Evolutionary conservation across 2,329 filamentous ascomycete genomes (phyloP).

Genomic region (Escovopsis sp.): DNA sequence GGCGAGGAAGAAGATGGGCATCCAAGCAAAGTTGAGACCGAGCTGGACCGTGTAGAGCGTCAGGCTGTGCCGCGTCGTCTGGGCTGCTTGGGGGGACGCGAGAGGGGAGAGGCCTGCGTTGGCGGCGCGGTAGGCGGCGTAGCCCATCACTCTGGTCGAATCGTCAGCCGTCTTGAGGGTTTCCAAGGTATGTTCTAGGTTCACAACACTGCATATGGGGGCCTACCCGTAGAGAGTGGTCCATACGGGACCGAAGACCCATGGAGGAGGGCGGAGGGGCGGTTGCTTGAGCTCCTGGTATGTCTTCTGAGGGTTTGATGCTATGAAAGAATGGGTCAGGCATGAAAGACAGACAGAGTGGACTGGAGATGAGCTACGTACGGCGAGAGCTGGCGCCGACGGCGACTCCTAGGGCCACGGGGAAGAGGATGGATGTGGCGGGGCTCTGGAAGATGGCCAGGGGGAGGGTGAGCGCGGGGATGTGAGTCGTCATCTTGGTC

Average conservation of each 20-base stretch:
- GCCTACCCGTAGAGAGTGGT: slow-evolving; percentile 45
- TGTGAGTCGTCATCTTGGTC: slow-evolving; percentile 58
- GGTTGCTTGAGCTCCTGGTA: slow-evolving; percentile 57
- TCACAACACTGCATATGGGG: too few relatives aligned
- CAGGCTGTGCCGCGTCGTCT: slow-evolving; percentile 50
- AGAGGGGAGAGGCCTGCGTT: slow-evolving; percentile 44
- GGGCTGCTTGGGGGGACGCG: slow-evolving; percentile 36
- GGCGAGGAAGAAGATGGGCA: slow-evolving; percentile 79
- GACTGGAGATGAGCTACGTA: slow-evolving; percentile 23
- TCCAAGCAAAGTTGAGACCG: slow-evolving; percentile 75
- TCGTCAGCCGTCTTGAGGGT: background rate
- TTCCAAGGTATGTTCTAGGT: slow-evolving; percentile 3
- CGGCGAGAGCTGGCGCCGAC: slow-evolving; percentile 55
- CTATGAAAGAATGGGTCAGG: slow-evolving; percentile 17
- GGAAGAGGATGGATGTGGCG: slow-evolving; percentile 60
- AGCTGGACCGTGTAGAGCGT: slow-evolving; percentile 80
- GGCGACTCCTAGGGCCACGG: slow-evolving; percentile 56
- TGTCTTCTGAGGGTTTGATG: slow-evolving; percentile 41
- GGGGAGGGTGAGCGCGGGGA: slow-evolving; percentile 65
- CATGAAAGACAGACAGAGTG: background rate
- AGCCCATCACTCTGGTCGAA: slow-evolving; percentile 57
- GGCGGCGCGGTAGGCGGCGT: slow-evolving; percentile 69
- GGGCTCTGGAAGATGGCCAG: slow-evolving; percentile 55
- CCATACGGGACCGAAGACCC: slow-evolving; percentile 51
- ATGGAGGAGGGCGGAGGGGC: slow-evolving; percentile 43